Base-by-base conservation (phyloP, 2,329 filamentous ascomycete species). In the Falciphora oryzae region DNA sequence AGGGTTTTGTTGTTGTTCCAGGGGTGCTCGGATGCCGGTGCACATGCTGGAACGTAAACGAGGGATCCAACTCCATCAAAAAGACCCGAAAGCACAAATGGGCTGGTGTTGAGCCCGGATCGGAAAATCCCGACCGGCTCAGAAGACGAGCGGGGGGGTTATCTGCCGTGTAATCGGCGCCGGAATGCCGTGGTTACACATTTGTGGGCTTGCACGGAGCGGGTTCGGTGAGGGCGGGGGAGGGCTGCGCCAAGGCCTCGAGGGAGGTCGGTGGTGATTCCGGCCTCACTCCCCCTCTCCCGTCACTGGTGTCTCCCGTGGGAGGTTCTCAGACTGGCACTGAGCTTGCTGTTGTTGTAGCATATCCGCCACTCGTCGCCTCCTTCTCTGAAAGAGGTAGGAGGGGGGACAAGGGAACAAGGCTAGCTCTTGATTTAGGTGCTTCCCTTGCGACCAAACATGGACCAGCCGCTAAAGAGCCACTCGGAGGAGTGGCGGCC, bases 401-500 rank as follows among this genome's bases (percentile, higher is more conserved):
- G 44, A n/a, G 18, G 4, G 44, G 44, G 7, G n/a, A 11, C 22
- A 11, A 3, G 44, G 7, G 10, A 5, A 53, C 44, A n/a, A n/a
- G n/a, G 16, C 44, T 18, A 4, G 44, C 44, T 11, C 44, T 53
- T n/a, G 22, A 53, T 25, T 4, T 53, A 53, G 44, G 18, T 53
- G 44, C 44, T 53, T 25, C 60, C 60, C 56, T 63, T 63, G 14
- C 56, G 53, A 11, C 58, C 16, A 31, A 63, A 57, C 53, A 61
- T 32, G 31, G 67, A 32, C 69, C 69, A 71, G 63, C 69, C 69
- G 63, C 67, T 69, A 31, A 71, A 71, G 2, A 71, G 69, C 69
- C 69, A 71, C 62, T 70, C 66, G 53, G 68, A 68, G 57, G 66
- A 67, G 66, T 71, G 69, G 22, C 69, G 68, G 60, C 69, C 69